Evolutionary conservation across 352 stramenopile genomes (phyloP), one percentile per base, ranked within the genome.

Genomic region (Pythium aphanidermatum): DNA sequence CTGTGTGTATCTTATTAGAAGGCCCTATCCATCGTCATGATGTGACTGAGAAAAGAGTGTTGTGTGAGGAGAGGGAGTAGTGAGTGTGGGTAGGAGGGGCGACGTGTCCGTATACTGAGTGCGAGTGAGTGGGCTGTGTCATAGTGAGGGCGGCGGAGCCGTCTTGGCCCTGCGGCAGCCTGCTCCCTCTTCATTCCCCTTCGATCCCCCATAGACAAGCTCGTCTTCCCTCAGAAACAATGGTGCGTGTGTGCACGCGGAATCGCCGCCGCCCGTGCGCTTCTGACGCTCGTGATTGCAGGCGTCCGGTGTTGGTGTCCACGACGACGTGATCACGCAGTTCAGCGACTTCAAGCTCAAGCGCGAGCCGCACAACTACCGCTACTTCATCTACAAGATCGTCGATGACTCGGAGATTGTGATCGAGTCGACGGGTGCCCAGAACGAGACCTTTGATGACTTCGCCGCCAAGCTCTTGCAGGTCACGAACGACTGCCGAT

Each of bases 361-460:
- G 71, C 73, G 85, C 50, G 83, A 84, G 43, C 85, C 84, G 44
- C 71, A 93, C 68, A 95, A 97, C 61, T 89, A 82, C 65, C 87
- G 91, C 51, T 97, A 97, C 85, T 96, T 97, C 60, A 93, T 96
- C 68, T 98, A 96, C 81, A 95, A 96, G 76, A 97, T 97, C 58
- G 83, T 92, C 46, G 74, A 79, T 50, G 79, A 97, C 70, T 81
- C 71, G 60, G 85, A 97, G 67, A 96, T 98, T 46, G 79, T 95
- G 33, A 96, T 98, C 62, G 88, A 96, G 28, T 82, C 84, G 24
- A 81, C 72, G 30, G 90, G 89, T 24, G 63, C 71, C 23, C 62
- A 68, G 37, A 59, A 47, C 10, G 84, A 96, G 56, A 88, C 66
- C 28, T 96, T 92, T 63, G 74, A 96, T 40, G 83, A 96, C 61